Evolutionary conservation across 495 filamentous ascomycete species (phyloP), one percentile per base, ranked within the genome.

Genomic region (Xylaria longipes): DNA sequence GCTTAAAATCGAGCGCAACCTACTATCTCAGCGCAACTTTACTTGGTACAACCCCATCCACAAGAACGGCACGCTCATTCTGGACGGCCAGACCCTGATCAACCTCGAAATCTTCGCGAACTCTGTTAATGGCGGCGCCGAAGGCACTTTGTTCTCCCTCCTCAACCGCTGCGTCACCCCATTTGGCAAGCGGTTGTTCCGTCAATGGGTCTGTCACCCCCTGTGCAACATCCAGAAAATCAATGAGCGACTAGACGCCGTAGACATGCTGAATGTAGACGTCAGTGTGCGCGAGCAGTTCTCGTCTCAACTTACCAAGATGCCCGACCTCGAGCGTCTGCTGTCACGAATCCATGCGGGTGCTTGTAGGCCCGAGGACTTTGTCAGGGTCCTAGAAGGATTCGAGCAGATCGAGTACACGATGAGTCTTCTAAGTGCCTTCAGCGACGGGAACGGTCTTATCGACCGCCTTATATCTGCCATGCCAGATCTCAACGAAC

Each of bases 91-190:
- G 78, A 98, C 93, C 27, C 87, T 99, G 68, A 96, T 97, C 82
- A 99, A 99, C 78, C 89, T 99, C 66, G 97, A 99, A 79, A 91
- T 99, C 11, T 98, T 99, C 74, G 89, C 93, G 62, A 99, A 99
- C 81, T 97, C 91, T 1, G 94, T 92, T 74, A 95, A 98, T 79
- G 95, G 95, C 9, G 88, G 93, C 22, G 75, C 85, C 0, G 90
- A 95, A 17, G 97, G 97, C 29, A 98, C 96, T 0, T 82, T 99
- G 4, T 98, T 98, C 83, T 87, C 87, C 17, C 88, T 98, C 50
- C 86, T 99, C 15, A 98, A 99, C 80, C 89, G 93, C 31, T 99
- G 97, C 79, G 91, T 97, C 69, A 98, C 97, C 1, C 95, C 97
- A 0, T 99, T 98, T 75, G 97, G 95, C 65, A 99, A 99, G 84